Evolutionary conservation across 805 yeast species (phyloP).

Genomic region (Yamadazyma scolyti): DNA sequence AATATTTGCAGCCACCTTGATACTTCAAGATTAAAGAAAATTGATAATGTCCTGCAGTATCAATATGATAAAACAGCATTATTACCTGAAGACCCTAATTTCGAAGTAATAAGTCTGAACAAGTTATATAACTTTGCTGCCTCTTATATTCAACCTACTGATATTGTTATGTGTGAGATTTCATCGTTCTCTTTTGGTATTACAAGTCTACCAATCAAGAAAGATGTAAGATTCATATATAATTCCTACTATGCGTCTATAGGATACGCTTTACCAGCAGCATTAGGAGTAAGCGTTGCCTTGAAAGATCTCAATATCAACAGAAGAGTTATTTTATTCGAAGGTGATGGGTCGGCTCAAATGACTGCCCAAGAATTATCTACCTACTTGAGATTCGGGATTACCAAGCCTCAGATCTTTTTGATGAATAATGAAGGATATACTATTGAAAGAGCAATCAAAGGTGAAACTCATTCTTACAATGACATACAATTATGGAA

Average conservation of each 20-base stretch:
- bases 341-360: slow-evolving; percentile 94
- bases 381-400: slow-evolving; percentile 53
- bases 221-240: slow-evolving; percentile 47
- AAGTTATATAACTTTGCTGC: slow-evolving; percentile 34
- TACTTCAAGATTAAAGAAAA: slow-evolving; percentile 8
- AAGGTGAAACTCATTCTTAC: slow-evolving; percentile 72
- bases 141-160: slow-evolving; percentile 50
- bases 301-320: slow-evolving; percentile 47
- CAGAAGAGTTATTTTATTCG: slow-evolving; percentile 65
- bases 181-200: slow-evolving; percentile 80
- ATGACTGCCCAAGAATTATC: slow-evolving; percentile 88
- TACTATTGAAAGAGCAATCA: slow-evolving; percentile 82
- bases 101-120: slow-evolving; percentile 17
- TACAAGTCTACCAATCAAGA: slow-evolving; percentile 63
- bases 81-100: slow-evolving; percentile 1
- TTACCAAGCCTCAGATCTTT: slow-evolving; percentile 57
- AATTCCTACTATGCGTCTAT: slow-evolving; percentile 82
- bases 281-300: slow-evolving; percentile 80
- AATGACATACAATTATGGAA: slow-evolving; percentile 84
- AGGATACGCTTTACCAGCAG: slow-evolving; percentile 84
- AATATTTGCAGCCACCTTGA: slow-evolving; percentile 22
- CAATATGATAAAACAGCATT: slow-evolving; percentile 4
- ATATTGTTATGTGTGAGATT: slow-evolving; percentile 74
- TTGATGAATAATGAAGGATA: slow-evolving; percentile 84
- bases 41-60: slow-evolving; percentile 15